A percentile compares a stretch with the other conserved stretches of the same genome.
phyloP scores from a whole-genome alignment of 75 land plant genomes.

The Picea glauca region DNA sequence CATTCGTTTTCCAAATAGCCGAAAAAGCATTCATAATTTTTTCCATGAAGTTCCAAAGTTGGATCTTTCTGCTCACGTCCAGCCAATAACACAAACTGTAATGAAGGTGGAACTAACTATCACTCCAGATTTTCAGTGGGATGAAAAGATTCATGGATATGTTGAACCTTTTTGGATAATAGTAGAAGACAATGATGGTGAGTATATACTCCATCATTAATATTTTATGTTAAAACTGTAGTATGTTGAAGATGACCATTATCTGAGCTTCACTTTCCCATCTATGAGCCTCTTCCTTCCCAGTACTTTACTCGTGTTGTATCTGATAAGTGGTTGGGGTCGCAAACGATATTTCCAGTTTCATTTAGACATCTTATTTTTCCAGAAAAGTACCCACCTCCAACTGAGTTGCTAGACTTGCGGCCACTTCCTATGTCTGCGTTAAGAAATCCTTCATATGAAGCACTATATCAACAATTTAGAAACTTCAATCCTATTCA shows the following conservation, averaged over 20 bases:
- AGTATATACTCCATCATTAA: conserved; percentile 90
- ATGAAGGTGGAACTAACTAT: conserved; percentile 85
- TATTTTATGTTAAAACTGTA: conserved; percentile 92
- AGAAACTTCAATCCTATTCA: conserved; percentile 96
- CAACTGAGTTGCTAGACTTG: conserved; percentile 90
- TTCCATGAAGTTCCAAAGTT: conserved; percentile 94
- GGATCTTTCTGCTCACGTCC: conserved; percentile 77
- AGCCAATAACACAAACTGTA: conserved; percentile 87
- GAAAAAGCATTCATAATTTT: conserved; percentile 68
- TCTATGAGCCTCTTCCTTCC: conserved; percentile 94
- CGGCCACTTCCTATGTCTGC: conserved; percentile 92
- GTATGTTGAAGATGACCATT: conserved; percentile 92
- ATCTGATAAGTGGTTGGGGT: conserved; percentile 88
- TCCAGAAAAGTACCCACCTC: conserved; percentile 96
- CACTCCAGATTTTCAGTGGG: conserved; percentile 98
- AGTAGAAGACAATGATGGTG: conserved; percentile 98
- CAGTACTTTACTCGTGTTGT: conserved; percentile 94
- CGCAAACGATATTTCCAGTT: conserved; percentile 86
- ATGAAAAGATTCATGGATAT: conserved; percentile 88
- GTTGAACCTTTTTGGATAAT: conserved; percentile 96
- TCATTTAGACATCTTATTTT: conserved; percentile 87
- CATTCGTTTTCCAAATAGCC: conserved; percentile 73
- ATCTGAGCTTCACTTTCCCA: conserved; percentile 86
- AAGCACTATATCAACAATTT: conserved; percentile 78
- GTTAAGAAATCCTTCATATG: conserved; percentile 80